Base-by-base conservation (phyloP, 2,329 filamentous ascomycete species). In the Neonectria punicea region DNA sequence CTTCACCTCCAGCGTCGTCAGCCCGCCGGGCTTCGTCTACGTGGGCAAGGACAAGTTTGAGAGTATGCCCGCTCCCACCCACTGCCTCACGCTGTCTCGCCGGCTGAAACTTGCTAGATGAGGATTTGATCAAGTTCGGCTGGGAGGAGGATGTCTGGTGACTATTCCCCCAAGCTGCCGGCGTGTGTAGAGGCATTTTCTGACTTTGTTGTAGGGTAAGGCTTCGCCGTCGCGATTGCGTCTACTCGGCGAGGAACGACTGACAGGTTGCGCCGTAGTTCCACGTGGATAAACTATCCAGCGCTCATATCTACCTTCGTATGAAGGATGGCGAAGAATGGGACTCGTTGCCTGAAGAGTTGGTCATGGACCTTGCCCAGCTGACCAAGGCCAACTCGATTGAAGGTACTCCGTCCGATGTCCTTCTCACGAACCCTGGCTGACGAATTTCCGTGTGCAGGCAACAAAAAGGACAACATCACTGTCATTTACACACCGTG, bases 11-110 rank as follows among this genome's bases (percentile, higher is more conserved):
- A 95, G 88, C 67, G 89, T 90, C 46, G 93, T 97, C 43, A 86
- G 90, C 13, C 95, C 96, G 2, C 79, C 93, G 34, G 95, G 93
- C 46, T 94, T 91, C 78, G 90, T 99, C 76, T 99, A 99, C 79
- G 93, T 98, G 65, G 96, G 96, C 80, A 99, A 98, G 81, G 96
- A 99, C 85, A 99, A 99, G 83, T 94, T 96, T 74, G 96, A 99
- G 85, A 99, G 96, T 98, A 85, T 76, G 90, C 73, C 66, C 68
- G 59, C 62, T 53, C n/a, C 28, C 36, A 22, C 53, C 28, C 61
- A 61, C 63, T 46, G 43, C 58, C 58, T 53, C 50, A 49, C 59
- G n/a, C 25, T 47, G 39, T 68, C 53, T 28, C 34, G 18, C 18
- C 57, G 50, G 63, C 72, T 73, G 63, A 75, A 64, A 58, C 46